Conservation (phyloP, 2,329 filamentous ascomycete genomes). For the Emergomyces africanus region DNA sequence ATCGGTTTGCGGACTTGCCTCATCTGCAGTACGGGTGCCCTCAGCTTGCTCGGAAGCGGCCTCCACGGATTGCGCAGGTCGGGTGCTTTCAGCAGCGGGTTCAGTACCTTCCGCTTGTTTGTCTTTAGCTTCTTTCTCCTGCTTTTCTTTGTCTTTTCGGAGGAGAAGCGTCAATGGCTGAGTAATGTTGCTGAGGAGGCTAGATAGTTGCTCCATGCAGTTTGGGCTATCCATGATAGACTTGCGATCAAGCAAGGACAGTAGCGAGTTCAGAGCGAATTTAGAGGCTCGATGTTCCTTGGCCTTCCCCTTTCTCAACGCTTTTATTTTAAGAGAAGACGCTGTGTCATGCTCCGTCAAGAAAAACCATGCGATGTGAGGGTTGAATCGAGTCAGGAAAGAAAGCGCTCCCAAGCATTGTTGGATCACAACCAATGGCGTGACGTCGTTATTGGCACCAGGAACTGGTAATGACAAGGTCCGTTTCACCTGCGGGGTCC, state of each 20-base stretch:
- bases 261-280: slow-evolving; percentile 82
- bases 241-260: slow-evolving; percentile 80
- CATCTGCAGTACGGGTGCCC: slow-evolving; percentile 11
- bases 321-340: slow-evolving; percentile 60
- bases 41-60: slow-evolving; percentile 8
- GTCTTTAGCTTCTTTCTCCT: slow-evolving; percentile 30
- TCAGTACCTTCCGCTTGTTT: slow-evolving; percentile 20
- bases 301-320: slow-evolving; percentile 72
- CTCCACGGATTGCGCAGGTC: background rate
- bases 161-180: slow-evolving; percentile 70
- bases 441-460: slow-evolving; percentile 67
- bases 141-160: slow-evolving; percentile 69
- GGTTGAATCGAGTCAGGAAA: slow-evolving; percentile 71
- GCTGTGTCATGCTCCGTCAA: slow-evolving; percentile 82
- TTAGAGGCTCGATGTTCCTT: slow-evolving; percentile 76
- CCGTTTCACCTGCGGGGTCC: slow-evolving; percentile 67
- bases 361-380: slow-evolving; percentile 82
- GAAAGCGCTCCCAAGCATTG: slow-evolving; percentile 82
- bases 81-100: slow-evolving; percentile 3
- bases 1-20: slow-evolving; percentile 21
- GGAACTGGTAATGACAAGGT: slow-evolving; percentile 49
- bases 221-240: slow-evolving; percentile 94
- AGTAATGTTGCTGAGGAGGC: slow-evolving; percentile 77
- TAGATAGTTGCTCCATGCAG: slow-evolving; percentile 88
- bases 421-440: slow-evolving; percentile 87